Conservation (phyloP, 73 alveolate genomes). For the Symbiodinium pilosum region DNA sequence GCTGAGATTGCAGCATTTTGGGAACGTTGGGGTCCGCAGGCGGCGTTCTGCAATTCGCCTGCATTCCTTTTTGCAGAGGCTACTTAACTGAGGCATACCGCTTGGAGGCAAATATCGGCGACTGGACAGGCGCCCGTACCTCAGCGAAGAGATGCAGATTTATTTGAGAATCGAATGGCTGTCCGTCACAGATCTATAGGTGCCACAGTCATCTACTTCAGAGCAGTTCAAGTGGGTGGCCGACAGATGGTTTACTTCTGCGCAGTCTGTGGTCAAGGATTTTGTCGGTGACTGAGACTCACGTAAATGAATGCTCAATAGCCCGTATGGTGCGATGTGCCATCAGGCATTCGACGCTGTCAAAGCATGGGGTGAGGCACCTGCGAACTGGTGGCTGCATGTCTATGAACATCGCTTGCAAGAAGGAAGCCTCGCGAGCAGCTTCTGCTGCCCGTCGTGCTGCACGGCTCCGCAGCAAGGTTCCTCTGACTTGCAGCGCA, state of each 20-base stretch:
- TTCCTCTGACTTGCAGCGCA: neutral
- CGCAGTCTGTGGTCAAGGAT: conserved; percentile 64
- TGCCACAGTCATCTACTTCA: conserved; percentile 43
- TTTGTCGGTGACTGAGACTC: neutral
- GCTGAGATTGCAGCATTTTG: conserved; percentile 53
- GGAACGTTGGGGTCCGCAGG: conserved; percentile 91
- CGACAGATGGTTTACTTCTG: conserved; percentile 81
- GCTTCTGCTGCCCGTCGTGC: neutral
- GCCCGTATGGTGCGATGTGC: too few species aligned
- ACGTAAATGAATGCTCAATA: too few species aligned
- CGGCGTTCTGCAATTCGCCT: neutral
- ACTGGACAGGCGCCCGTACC: conserved; percentile 8
- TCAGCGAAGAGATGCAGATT: too few species aligned
- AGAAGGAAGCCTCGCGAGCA: neutral
- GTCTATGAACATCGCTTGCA: neutral
- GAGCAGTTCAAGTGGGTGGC: conserved; percentile 82
- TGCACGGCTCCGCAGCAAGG: neutral
- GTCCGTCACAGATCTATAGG: too few species aligned
- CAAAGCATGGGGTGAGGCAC: conserved; percentile 86
- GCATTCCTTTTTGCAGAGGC: too few species aligned
- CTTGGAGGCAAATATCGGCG: conserved; percentile 64
- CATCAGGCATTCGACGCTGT: conserved; percentile 66
- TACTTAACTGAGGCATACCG: conserved; percentile 66
- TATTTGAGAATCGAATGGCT: too few species aligned
- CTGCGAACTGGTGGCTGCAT: neutral